Base-by-base conservation (phyloP, 2,329 filamentous ascomycete species). In the Alternaria triticimaculans region DNA sequence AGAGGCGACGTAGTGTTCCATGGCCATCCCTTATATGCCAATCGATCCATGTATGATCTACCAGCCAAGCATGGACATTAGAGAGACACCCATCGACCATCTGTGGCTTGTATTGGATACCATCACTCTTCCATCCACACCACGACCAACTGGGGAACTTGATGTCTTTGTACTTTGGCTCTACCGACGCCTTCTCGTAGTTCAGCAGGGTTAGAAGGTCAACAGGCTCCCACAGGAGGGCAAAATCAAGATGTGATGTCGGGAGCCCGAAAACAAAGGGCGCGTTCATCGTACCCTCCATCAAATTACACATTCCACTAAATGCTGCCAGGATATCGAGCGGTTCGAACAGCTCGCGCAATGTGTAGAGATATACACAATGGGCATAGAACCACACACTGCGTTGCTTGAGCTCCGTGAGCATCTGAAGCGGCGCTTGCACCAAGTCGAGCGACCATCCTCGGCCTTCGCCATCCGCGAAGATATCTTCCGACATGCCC, bases 111-210 rank as follows among this genome's bases (percentile, higher is more conserved):
- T 41, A 41, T 2, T 41, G 37, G 0, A 41, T 41, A 0, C 37
- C 37, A 41, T 41, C 3, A 1, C 37, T 41, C 5, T 41, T 41
- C 37, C 37, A 41, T 8, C 37, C 37, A 6, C 37, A 41, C 37
- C 37, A 41, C 2, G 37, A 41, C 37, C 37, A 41, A 2, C 37
- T 41, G 9, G 37, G 37, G 37, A 41, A 41, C 2, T 41, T 41
- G 9, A 41, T 5, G 3, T 41, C 37, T 6, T 41, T 41, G 9
- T 41, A 41, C 5, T 41, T 41, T 10, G 37, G 37, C 5, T 41
- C 9, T 10, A 5, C 1, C 8, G 15, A 18, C 0, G 6, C 37
- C 33, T 1, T 0, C 0, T n/a, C 3, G 33, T 41, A 41, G 37
- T 41, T 9, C 0, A 41, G 37, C 0, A 6, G 37, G 1, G 8